Evolutionary conservation across 2,329 filamentous ascomycete species (phyloP).

Genomic region (Fusarium xyrophilum): DNA sequence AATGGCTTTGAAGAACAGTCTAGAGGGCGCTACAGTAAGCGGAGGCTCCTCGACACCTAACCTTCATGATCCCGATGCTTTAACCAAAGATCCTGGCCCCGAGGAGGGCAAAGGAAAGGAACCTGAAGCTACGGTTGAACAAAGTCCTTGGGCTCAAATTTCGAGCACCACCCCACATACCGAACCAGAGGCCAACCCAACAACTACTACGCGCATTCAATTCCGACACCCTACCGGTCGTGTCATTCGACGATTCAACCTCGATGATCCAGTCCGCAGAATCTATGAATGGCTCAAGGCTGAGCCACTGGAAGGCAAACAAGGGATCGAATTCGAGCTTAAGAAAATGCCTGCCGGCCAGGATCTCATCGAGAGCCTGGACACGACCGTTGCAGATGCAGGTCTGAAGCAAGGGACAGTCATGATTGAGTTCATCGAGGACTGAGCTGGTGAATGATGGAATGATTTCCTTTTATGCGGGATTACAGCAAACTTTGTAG

Average conservation of each 20-base stretch:
- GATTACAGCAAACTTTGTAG: slow-evolving; percentile 30
- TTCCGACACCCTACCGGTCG: slow-evolving; percentile 86
- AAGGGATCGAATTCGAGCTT: slow-evolving; percentile 82
- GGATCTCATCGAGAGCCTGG: slow-evolving; percentile 79
- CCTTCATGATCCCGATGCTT: slow-evolving; percentile 82
- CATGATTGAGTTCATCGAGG: slow-evolving; percentile 88
- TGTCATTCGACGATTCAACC: slow-evolving; percentile 83
- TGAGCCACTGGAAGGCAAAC: slow-evolving; percentile 80
- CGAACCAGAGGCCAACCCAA: slow-evolving; percentile 76
- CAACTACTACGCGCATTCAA: slow-evolving; percentile 85
- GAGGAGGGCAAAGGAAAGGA: slow-evolving; percentile 63
- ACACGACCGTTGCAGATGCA: slow-evolving; percentile 77
- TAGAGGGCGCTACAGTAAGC: slow-evolving; percentile 60
- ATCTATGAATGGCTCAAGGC: slow-evolving; percentile 98
- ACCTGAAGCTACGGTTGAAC: slow-evolving; percentile 47
- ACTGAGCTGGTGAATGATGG: slow-evolving; percentile 40
- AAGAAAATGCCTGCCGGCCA: slow-evolving; percentile 79
- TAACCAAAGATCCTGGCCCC: slow-evolving; percentile 71
- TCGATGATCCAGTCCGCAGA: slow-evolving; percentile 77
- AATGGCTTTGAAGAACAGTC: slow-evolving; percentile 88
- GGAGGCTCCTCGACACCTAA: slow-evolving; percentile 54
- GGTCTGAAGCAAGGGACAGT: slow-evolving; percentile 92
- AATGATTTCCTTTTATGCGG: slow-evolving; percentile 25
- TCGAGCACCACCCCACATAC: slow-evolving; percentile 74
- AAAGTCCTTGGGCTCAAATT: slow-evolving; percentile 70